Base-by-base conservation (phyloP, 257 asterid species). In the Paulownia fortunei region DNA sequence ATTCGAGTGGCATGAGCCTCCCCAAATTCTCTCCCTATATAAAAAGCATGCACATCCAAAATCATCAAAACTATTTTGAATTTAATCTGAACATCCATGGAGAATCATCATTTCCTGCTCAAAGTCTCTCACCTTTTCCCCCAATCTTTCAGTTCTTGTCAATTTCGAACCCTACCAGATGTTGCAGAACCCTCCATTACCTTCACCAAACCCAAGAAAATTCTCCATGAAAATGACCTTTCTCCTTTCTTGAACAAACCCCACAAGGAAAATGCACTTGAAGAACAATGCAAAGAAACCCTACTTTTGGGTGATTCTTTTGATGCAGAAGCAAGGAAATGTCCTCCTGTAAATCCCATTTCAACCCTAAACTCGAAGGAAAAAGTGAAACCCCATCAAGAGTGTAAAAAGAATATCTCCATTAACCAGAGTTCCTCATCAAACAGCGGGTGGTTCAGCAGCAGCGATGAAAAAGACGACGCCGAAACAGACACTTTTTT, bases 91-190 rank as follows among this genome's bases (percentile, higher is more conserved):
- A 60, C 0, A 23, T 30, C 15, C 18, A 89, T 90, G 96, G 97
- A 90, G 26, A 85, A 54, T n/a, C 72, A 75, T 66, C 80, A 82
- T 8, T 63, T 86, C 9, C 58, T 82, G 27, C 77, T 85, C 68
- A 92, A 71, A 76, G 65, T 92, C 75, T 85, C 88, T 71, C 86
- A 90, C n/a, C 76, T 88, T 55, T 66, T 90, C 12, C 91, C 92
- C 82, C 87, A 96, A 42, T 89, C 96, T 10, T 76, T 88, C 73
- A 75, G 84, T 27, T 91, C 91, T 34, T 92, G 96, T 85, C 87
- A 87, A 1, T 79, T 66, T 60, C 74, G 85, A 54, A 62, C 66
- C 8, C 41, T 77, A 6, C 79, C 89, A 0, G 94, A 90, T 44
- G 92, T 89, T 18, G 87, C 87, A 62, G 79, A 90, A 1, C 60